Percentiles rank a stretch among this genome's conserved stretches.
These are phyloP conservation scores for Oryza glumipatula DNA, from an alignment of 176 grass and related monocot species.

Conservation along the genomic window DNA sequence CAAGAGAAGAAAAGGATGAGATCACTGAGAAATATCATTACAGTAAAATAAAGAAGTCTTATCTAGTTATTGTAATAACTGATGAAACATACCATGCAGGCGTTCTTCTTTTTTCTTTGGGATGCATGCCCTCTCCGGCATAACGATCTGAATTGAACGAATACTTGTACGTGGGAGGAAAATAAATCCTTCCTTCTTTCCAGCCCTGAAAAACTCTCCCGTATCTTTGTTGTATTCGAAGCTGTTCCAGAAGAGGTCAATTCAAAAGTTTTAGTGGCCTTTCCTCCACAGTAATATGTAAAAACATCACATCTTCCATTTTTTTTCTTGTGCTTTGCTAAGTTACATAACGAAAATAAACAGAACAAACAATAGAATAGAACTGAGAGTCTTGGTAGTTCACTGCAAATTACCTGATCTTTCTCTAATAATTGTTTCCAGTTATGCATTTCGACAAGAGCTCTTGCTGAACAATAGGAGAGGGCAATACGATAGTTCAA, in stretches of 20 bases:
- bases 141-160: slow-evolving; percentile 89
- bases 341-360: not conserved
- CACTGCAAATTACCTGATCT: slow-evolving; percentile 70
- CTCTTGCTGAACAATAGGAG: slow-evolving; percentile 74
- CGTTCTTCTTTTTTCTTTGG: slow-evolving; percentile 84
- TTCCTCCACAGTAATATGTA: not conserved
- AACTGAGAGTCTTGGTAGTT: slow-evolving; percentile 11
- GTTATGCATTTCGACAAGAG: slow-evolving; percentile 87
- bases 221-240: slow-evolving; percentile 81
- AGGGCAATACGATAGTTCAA: slow-evolving; percentile 90
- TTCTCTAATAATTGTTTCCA: slow-evolving; percentile 92
- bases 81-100: slow-evolving; percentile 72
- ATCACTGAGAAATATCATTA: not conserved
- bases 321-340: not conserved
- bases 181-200: slow-evolving; percentile 94
- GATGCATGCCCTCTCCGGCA: slow-evolving; percentile 68
- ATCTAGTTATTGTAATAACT: not conserved
- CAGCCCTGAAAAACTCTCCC: slow-evolving; percentile 86
- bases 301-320: not conserved
- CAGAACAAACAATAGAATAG: not conserved
- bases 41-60: not conserved
- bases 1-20: slow-evolving; percentile 11
- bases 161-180: slow-evolving; percentile 93
- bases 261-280: slow-evolving; percentile 11
- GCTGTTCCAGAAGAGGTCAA: slow-evolving; percentile 60